phyloP scores from a whole-genome alignment of 2,329 filamentous ascomycete genomes.

The Pyrenochaeta sp. region DNA sequence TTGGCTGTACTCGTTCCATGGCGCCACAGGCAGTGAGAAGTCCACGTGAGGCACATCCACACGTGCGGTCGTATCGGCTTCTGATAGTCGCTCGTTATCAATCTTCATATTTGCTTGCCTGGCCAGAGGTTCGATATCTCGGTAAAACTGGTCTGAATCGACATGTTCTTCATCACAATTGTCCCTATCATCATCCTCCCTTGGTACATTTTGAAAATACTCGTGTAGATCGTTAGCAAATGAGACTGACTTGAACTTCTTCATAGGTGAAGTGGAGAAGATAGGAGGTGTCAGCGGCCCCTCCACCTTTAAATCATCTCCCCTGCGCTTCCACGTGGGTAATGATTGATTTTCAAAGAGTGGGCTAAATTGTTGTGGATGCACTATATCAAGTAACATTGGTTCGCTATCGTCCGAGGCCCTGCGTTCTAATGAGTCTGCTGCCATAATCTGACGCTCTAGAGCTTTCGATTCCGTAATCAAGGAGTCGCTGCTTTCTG shows the following conservation, averaged over 20 bases:
- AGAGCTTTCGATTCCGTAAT: constrained; percentile 43
- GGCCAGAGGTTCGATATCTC: constrained; percentile 48
- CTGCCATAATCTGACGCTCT: constrained; percentile 43
- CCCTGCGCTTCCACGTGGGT: constrained; percentile 40
- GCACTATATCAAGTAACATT: constrained; percentile 41
- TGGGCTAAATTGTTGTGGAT: constrained; percentile 30
- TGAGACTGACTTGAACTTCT: constrained; percentile 52
- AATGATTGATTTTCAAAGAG: constrained; percentile 22
- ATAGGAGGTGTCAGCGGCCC: constrained; percentile 55
- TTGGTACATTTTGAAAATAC: constrained; percentile 43
- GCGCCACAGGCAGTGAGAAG: constrained; percentile 52
- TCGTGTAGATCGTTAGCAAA: constrained; percentile 50
- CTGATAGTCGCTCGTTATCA: constrained; percentile 57
- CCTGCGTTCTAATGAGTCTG: constrained; percentile 44
- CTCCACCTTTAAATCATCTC: constrained; percentile 55
- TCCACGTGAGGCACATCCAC: constrained; percentile 60
- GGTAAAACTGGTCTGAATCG: constrained; percentile 43
- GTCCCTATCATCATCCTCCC: constrained; percentile 24
- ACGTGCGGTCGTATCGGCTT: constrained; percentile 58
- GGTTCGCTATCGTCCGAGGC: constrained; percentile 42
- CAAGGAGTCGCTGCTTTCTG: constrained; percentile 47
- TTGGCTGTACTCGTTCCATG: constrained; percentile 55
- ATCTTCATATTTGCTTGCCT: constrained; percentile 45
- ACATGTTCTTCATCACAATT: constrained; percentile 8
- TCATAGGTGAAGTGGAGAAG: constrained; percentile 46